Percentiles rank a stretch among this genome's conserved stretches.
These are phyloP conservation scores for Secale cereale DNA, from an alignment of 176 grass and related monocot species.

Conservation along the genomic window DNA sequence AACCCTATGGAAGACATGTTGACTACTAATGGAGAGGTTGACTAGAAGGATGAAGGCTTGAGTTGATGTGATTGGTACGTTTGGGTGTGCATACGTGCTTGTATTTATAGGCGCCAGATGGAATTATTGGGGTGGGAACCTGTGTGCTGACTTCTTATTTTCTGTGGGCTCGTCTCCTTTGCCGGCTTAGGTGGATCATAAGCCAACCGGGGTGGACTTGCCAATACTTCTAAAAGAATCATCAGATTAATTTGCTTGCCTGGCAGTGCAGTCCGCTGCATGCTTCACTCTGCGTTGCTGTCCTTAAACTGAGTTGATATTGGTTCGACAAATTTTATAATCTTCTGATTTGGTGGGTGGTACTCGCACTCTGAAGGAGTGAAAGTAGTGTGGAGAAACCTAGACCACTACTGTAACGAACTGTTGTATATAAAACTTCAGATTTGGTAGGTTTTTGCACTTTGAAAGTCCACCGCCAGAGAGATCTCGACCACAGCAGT, in stretches of 20 bases:
- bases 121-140: not conserved
- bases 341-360: not conserved
- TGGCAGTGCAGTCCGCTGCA: not conserved
- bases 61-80: not conserved
- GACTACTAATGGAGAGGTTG: not conserved
- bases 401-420: not conserved
- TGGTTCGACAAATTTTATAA: not conserved
- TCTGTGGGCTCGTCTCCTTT: conserved; percentile 18
- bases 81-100: not conserved
- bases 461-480: not conserved
- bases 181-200: not conserved
- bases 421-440: not conserved
- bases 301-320: not conserved
- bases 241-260: not conserved
- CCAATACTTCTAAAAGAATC: not conserved
- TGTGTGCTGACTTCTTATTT: not conserved
- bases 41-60: not conserved
- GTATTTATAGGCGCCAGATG: conserved; percentile 19
- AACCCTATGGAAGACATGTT: conserved; percentile 35
- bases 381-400: not conserved
- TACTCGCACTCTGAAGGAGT: not conserved
- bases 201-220: not conserved
- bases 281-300: not conserved
- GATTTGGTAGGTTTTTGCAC: not conserved
- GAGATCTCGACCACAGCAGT: not conserved